These are phyloP conservation scores for Dendryphion nanum DNA, from an alignment of 2,329 filamentous ascomycete genomes.

Conservation along the genomic window DNA sequence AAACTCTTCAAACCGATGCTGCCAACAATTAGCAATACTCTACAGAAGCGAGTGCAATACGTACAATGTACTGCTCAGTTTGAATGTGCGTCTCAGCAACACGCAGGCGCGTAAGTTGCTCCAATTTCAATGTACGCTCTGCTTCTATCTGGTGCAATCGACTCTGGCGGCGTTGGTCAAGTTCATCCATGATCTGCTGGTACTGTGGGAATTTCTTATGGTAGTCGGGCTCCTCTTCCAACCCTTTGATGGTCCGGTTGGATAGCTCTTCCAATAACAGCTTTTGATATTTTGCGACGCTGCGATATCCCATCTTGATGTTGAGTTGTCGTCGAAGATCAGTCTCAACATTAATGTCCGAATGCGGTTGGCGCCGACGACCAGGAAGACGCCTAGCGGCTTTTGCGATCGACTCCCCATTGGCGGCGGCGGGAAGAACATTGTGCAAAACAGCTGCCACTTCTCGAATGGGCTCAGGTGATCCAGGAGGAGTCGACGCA, in stretches of 20 bases:
- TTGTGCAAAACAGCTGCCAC: conserved; percentile 32
- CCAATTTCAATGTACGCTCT: conserved; percentile 36
- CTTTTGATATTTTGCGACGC: conserved; percentile 62
- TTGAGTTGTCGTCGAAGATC: conserved; percentile 60
- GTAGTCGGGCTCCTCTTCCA: conserved; percentile 55
- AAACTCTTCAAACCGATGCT: conserved; percentile 34
- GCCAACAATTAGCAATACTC: conserved; percentile 8
- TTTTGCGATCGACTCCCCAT: conserved; percentile 38
- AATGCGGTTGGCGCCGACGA: conserved; percentile 48
- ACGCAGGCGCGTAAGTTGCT: conserved; percentile 36
- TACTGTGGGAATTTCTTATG: conserved; percentile 58
- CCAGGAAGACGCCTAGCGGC: conserved; percentile 40
- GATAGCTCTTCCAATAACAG: conserved; percentile 65
- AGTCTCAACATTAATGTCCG: conserved; percentile 46
- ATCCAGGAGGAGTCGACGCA: conserved; percentile 34
- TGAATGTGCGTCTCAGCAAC: conserved; percentile 35
- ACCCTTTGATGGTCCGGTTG: conserved; percentile 56
- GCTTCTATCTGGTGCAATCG: conserved; percentile 40
- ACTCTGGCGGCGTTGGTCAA: conserved; percentile 48
- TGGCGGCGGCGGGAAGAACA: conserved; percentile 27
- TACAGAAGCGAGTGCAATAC: conserved; percentile 6
- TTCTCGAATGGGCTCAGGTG: conserved; percentile 36
- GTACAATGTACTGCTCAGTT: conserved; percentile 36
- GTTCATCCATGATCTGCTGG: conserved; percentile 49
- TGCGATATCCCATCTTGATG: conserved; percentile 64